A percentile compares a stretch with the other conserved stretches of the same genome.
Evolutionary conservation across 2,329 filamentous ascomycete species (phyloP).

Genomic region (Plenodomus lindquistii): DNA sequence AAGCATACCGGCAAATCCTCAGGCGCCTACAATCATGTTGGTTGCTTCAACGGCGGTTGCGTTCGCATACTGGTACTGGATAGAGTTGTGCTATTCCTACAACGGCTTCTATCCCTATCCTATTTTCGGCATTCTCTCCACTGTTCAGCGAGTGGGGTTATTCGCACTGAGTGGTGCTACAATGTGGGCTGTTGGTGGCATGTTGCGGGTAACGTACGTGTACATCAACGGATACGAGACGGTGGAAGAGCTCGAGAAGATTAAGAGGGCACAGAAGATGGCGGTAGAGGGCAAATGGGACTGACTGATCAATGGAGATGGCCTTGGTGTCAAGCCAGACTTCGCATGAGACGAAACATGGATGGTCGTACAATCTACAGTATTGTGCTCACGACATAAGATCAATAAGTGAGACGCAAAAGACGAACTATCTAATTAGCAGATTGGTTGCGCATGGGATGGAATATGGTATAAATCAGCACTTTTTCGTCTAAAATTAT

Average conservation of each 20-base stretch:
- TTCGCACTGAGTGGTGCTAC: slow-evolving; percentile 71
- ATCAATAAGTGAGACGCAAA: too few relatives aligned
- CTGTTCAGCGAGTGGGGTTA: slow-evolving; percentile 66
- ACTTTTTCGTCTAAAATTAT: too few relatives aligned
- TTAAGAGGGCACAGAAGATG: slow-evolving; percentile 22
- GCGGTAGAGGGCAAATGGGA: slow-evolving; percentile 22
- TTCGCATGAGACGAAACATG: too few relatives aligned
- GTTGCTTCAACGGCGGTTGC: slow-evolving; percentile 62
- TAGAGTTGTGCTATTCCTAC: slow-evolving; percentile 69
- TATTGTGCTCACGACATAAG: too few relatives aligned
- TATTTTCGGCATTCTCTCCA: slow-evolving; percentile 71
- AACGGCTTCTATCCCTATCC: slow-evolving; percentile 86
- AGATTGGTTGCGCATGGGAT: too few relatives aligned
- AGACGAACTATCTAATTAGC: too few relatives aligned
- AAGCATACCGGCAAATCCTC: slow-evolving; percentile 53
- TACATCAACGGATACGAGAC: slow-evolving; percentile 61
- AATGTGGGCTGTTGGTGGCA: slow-evolving; percentile 71
- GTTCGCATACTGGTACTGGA: slow-evolving; percentile 75
- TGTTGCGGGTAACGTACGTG: slow-evolving; percentile 71
- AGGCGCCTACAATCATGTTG: slow-evolving; percentile 61
- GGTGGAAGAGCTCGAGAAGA: slow-evolving; percentile 23
- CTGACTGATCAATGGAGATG: not conserved
- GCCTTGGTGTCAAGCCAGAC: too few relatives aligned
- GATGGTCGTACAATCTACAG: too few relatives aligned
- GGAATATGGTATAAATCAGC: too few relatives aligned